Evolutionary conservation across 768 basidiomycete species (phyloP), one percentile per base, ranked within the genome.

Genomic region (Pleurotus pulmonarius): DNA sequence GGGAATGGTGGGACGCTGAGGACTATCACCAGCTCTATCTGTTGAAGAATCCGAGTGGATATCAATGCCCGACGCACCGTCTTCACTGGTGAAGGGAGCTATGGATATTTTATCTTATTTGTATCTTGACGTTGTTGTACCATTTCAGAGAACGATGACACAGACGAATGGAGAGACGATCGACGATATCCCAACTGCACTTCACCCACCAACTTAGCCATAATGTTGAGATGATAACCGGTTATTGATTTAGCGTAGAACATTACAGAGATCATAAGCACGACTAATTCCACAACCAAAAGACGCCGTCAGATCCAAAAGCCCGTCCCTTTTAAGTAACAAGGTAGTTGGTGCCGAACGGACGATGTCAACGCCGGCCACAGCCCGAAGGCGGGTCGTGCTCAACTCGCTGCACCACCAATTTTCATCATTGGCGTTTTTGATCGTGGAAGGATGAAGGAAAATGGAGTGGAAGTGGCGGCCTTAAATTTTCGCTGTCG

Each of bases 51-150:
- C 92, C 95, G 0, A 64, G 65, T 9, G 96, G 95, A 7, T 97
- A 97, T 67, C 91, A 94, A 63, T 98, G 95, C 71, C 87, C 94
- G 0, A 94, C 89, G 2, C 94, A 96, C 70, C 77, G 74, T 39
- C 73, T 95, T 46, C 86, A 92, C 65, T 96, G 93, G 93, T 94
- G 70, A 39, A 41, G 22, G n/a, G 4, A 22, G 51, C 16, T 55
- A 15, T 20, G 20, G 15, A 22, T 5, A 12, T 51, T 51, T 15
- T 53, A 29, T 53, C 20, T 40, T 41, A 39, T 53, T 53, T 53
- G 39, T 29, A 41, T 37, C 51, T 38, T 20, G 18, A 53, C 40
- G 20, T 39, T 53, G 39, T 40, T 41, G 37, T 53, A 40, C 6
- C n/a, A 25, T 48, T 18, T 48, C 15, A 24, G 5, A 24, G 12